Evolutionary conservation across 2,329 filamentous ascomycete species (phyloP), one percentile per base, ranked within the genome.

Genomic region (Stagonosporopsis chrysanthemi): DNA sequence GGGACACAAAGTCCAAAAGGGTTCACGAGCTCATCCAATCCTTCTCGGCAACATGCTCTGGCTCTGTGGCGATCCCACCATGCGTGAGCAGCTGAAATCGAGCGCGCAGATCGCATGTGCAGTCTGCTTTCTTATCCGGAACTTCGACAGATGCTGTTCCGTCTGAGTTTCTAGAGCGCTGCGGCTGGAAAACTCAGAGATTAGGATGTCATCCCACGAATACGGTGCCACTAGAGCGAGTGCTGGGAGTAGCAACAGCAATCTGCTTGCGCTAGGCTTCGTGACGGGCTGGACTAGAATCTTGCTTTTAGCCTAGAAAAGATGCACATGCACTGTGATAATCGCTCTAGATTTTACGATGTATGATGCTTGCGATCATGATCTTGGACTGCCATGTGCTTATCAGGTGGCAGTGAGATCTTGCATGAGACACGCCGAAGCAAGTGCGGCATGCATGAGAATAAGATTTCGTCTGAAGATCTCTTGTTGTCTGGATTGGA

Each of bases 371-470:
- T 19, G 19, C 19, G 19, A 19, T 19, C 19, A 19, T 15, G 22
- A 38, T 17, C 6, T 15, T 15, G 19, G 35, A 23, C 2, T 12
- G 28, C 12, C 31, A 33, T 41, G n/a, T 43, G 12, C 51, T 54
- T 48, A 54, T 54, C 51, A 42, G n/a, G 22, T 12, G 28, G 38
- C 51, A 42, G 38, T 38, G 12, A 29, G 24, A 19, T 22, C n/a
- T 12, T 42, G 23, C 36, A 17, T 28, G 9, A 47, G 38, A 47
- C 26, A 23, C 43, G 24, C 43, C 43, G 38, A 47, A 43, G 36
- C 41, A 36, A 23, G 4, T 7, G 43, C 43, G 29, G 29, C 3
- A 15, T 31, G 28, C 19, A 17, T 2, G 19, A 29, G 39, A 14
- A 9, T 29, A 6, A 15, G 17, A 38, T 15, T 14, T 14, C 9